Percentiles rank a stretch among this genome's conserved stretches.
Conservation (phyloP, 2,329 filamentous ascomycete genomes). For the Pseudocercospora eumusae region DNA sequence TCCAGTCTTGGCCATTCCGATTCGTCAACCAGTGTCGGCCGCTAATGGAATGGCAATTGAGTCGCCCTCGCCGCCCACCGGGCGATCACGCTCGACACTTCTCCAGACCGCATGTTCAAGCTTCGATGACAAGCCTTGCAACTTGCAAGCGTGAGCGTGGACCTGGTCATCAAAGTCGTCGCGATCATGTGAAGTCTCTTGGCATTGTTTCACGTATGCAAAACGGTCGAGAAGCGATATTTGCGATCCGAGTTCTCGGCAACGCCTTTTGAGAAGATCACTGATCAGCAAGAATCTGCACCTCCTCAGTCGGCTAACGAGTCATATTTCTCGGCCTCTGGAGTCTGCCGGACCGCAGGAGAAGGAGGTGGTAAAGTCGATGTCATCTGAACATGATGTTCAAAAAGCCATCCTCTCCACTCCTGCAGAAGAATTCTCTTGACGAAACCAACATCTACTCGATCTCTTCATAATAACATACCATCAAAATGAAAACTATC, state of each 20-base stretch:
- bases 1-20: neutral
- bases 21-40: neutral
- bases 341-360: neutral
- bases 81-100: neutral
- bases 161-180: neutral
- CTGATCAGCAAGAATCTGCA: neutral
- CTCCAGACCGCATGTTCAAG: neutral
- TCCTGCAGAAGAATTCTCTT: neutral
- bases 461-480: too few species aligned
- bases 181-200: neutral
- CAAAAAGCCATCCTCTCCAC: neutral
- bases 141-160: neutral
- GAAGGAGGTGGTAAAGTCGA: neutral
- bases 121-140: neutral
- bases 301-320: slow-evolving; percentile 3
- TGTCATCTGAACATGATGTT: neutral
- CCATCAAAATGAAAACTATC: slow-evolving; percentile 18
- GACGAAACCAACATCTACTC: too few species aligned
- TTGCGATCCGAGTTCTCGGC: neutral
- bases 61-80: neutral
- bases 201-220: neutral
- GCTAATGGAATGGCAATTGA: slow-evolving; percentile 1
- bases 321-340: neutral
- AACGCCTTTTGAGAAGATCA: neutral
- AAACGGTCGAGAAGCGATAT: neutral